Evolutionary conservation across 495 filamentous ascomycete species (phyloP).

Genomic region (Terfezia claveryi): DNA sequence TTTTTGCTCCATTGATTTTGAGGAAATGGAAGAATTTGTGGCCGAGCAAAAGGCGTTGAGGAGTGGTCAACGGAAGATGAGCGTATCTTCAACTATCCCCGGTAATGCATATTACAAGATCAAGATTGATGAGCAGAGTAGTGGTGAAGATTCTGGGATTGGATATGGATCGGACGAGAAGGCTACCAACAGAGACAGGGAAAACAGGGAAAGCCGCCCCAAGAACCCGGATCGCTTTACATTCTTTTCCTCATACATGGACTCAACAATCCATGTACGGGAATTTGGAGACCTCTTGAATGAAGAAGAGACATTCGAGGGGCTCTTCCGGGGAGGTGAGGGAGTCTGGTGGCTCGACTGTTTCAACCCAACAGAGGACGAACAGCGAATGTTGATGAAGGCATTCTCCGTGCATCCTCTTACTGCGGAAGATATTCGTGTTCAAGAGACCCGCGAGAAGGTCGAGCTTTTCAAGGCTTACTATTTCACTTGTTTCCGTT

Average conservation of each 20-base stretch:
- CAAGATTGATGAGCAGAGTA: constrained; percentile 13
- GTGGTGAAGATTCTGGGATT: constrained; percentile 29
- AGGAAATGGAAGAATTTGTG: constrained; percentile 20
- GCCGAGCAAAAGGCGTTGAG: constrained; percentile 41
- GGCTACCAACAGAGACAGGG: constrained; percentile 16
- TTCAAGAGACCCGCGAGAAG: constrained; percentile 91
- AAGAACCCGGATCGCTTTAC: constrained; percentile 55
- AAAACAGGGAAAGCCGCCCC: background rate
- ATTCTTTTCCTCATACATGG: constrained; percentile 86
- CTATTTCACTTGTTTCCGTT: constrained; percentile 94
- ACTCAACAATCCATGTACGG: constrained; percentile 72
- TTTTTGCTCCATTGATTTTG: constrained; percentile 17
- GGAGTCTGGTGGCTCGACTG: constrained; percentile 95
- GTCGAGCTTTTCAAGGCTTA: constrained; percentile 93
- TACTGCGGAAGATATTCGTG: constrained; percentile 89
- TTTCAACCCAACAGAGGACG: constrained; percentile 66
- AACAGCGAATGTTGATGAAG: constrained; percentile 81
- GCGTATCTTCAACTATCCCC: constrained; percentile 22
- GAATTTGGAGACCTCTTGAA: constrained; percentile 71
- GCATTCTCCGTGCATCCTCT: constrained; percentile 87
- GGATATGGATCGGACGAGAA: constrained; percentile 91
- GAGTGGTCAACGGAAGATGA: constrained; percentile 46
- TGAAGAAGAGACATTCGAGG: constrained; percentile 69
- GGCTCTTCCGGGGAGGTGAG: constrained; percentile 75
- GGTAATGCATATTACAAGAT: background rate